phyloP scores from a whole-genome alignment of 2,329 filamentous ascomycete genomes.

The Ploettnerulaceae sp. region DNA sequence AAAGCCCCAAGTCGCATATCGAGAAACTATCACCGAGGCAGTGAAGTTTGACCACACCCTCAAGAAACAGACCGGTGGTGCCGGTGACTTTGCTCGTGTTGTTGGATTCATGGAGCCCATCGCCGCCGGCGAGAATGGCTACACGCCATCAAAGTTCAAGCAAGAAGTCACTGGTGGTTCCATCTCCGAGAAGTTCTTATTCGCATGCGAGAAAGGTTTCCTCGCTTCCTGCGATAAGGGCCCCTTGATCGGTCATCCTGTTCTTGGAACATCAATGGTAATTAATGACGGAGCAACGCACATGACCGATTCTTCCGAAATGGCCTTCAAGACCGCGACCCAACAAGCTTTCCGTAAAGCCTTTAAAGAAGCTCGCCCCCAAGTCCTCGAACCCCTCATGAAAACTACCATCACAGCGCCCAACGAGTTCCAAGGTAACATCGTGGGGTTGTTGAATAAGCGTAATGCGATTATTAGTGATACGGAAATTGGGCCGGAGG shows the following conservation, averaged over 20 bases:
- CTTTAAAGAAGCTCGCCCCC: slow-evolving; percentile 73
- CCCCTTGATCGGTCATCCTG: slow-evolving; percentile 85
- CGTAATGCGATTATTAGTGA: slow-evolving; percentile 91
- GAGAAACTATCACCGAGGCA: slow-evolving; percentile 79
- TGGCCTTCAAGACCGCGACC: slow-evolving; percentile 90
- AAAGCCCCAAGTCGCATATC: slow-evolving; percentile 93
- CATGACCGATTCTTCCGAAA: slow-evolving; percentile 95
- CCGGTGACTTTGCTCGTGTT: slow-evolving; percentile 92
- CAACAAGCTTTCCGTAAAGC: slow-evolving; percentile 96
- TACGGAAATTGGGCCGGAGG: slow-evolving; percentile 87
- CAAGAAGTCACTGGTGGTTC: slow-evolving; percentile 81
- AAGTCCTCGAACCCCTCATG: slow-evolving; percentile 93
- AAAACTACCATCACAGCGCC: slow-evolving; percentile 96
- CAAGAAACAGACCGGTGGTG: slow-evolving; percentile 92
- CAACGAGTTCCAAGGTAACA: slow-evolving; percentile 94
- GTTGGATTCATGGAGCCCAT: slow-evolving; percentile 88
- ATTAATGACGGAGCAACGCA: slow-evolving; percentile 96
- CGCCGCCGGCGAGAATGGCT: slow-evolving; percentile 40
- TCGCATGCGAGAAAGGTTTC: slow-evolving; percentile 94
- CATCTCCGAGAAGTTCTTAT: slow-evolving; percentile 93
- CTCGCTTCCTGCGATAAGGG: slow-evolving; percentile 76
- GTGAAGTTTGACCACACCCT: slow-evolving; percentile 89
- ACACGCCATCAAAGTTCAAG: slow-evolving; percentile 74
- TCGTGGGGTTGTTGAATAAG: slow-evolving; percentile 95
- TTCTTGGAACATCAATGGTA: slow-evolving; percentile 85